These are phyloP conservation scores for Allomyces javanicus DNA, from an alignment of 192 early-diverging fungal species.

Conservation along the genomic window DNA sequence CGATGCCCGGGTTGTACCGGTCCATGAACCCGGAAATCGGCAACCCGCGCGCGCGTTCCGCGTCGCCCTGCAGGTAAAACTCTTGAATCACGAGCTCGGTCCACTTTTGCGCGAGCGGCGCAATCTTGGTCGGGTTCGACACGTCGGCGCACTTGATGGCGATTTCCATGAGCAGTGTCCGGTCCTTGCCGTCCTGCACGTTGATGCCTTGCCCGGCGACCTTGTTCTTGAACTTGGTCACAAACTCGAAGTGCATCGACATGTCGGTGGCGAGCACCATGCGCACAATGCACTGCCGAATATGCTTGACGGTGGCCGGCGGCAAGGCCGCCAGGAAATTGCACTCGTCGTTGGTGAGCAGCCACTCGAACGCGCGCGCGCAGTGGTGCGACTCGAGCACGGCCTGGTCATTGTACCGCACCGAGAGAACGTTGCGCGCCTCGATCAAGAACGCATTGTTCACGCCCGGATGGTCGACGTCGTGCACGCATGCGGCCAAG, in stretches of 20 bases:
- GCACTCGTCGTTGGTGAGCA: slow-evolving; percentile 14
- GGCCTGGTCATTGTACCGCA: slow-evolving; percentile 36
- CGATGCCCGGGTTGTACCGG: slow-evolving; percentile 20
- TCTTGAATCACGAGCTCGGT: slow-evolving; percentile 34
- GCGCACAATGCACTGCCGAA: slow-evolving; percentile 25
- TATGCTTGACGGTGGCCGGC: slow-evolving; percentile 21
- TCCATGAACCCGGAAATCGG: slow-evolving; percentile 36
- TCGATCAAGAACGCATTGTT: slow-evolving; percentile 34
- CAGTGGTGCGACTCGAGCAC: slow-evolving; percentile 35
- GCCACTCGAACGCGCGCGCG: slow-evolving; percentile 24
- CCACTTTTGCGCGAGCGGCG: slow-evolving; percentile 26
- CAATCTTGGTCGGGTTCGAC: slow-evolving; percentile 25
- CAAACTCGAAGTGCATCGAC: slow-evolving; percentile 35
- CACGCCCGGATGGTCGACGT: slow-evolving; percentile 35
- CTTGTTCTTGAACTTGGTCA: slow-evolving; percentile 37
- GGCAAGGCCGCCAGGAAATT: slow-evolving; percentile 23
- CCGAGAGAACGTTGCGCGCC: slow-evolving; percentile 18
- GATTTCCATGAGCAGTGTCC: slow-evolving; percentile 25
- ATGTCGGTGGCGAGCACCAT: slow-evolving; percentile 43
- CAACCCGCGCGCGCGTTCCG: slow-evolving; percentile 20
- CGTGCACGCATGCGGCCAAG: slow-evolving; percentile 25
- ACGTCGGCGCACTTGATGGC: slow-evolving; percentile 41
- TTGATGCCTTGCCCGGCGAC: slow-evolving; percentile 16
- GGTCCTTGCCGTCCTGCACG: slow-evolving; percentile 18
- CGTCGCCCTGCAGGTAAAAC: slow-evolving; percentile 36